Evolutionary conservation across 768 basidiomycete genomes (phyloP).

Genomic region (Cantharellus cinnabarinus): DNA sequence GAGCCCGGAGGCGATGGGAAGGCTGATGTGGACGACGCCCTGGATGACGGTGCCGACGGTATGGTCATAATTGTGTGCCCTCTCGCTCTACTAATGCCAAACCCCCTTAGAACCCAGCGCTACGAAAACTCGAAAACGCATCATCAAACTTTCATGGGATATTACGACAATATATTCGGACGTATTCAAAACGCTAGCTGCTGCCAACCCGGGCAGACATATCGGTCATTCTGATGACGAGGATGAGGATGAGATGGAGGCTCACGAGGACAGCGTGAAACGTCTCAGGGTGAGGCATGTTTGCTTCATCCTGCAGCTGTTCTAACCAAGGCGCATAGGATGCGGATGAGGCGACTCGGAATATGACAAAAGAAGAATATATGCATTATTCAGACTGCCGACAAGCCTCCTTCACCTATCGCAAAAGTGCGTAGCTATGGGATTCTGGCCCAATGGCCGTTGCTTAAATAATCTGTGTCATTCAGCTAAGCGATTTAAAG

Average conservation of each 20-base stretch:
- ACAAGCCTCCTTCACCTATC: conserved; percentile 90
- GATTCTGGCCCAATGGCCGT: not conserved
- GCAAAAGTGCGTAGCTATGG: conserved; percentile 51
- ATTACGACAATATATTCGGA: conserved; percentile 82
- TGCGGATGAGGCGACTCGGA: conserved; percentile 82
- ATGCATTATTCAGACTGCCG: conserved; percentile 93
- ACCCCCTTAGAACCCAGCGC: conserved; percentile 12
- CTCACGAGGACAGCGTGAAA: conserved; percentile 82
- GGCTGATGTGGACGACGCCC: conserved; percentile 57
- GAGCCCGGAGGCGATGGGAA: conserved; percentile 70
- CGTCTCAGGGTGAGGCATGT: conserved; percentile 40
- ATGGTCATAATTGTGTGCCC: conserved; percentile 6
- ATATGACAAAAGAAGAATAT: conserved; percentile 95
- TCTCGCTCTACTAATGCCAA: not conserved
- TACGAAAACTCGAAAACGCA: conserved; percentile 77
- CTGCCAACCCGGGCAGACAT: conserved; percentile 16
- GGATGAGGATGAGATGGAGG: conserved; percentile 90
- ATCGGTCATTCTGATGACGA: conserved; percentile 77
- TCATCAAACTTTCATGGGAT: conserved; percentile 93
- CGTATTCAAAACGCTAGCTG: conserved; percentile 29
- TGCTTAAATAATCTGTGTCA: not conserved
- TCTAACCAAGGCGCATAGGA: conserved; percentile 28
- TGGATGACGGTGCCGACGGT: conserved; percentile 75
- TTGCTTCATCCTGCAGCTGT: not conserved
- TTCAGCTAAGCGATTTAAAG: conserved; percentile 79